Base-by-base conservation (phyloP, 73 alveolate genomes). In the Symbiodinium natans region DNA sequence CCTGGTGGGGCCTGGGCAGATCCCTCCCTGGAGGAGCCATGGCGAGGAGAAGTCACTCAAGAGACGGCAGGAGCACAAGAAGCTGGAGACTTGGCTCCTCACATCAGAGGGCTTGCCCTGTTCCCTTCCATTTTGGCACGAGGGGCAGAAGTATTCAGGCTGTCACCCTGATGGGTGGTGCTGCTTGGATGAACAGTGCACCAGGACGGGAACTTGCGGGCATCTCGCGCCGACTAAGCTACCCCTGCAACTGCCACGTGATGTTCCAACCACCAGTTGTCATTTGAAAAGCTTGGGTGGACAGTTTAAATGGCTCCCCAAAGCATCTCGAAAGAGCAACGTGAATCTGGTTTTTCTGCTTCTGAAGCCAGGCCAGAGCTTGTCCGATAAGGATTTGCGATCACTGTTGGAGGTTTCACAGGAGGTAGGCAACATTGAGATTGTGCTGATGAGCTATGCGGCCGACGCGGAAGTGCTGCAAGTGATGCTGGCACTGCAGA, bases 161-260 rank as follows among this genome's bases (percentile, higher is more conserved):
- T 83, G 92, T 77, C 92, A 83, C 52, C 92, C 92, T 2, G 92
- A 41, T 1, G 92, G 92, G 75, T 83, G 92, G 92, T 83, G 92
- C 41, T 83, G 92, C 34, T 42, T 83, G 41, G 92, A 83, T 29
- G 75, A 19, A 21, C 75, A 29, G 11, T 83, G 92, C 15, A 41
- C 77, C 41, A 39, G 54, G 75, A 41, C 39, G 29, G 71, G 75
- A 77, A 23, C 84, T 34, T 74, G 84, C 84, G 27, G 43, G 21
- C n/a, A 33, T 83, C 39, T n/a, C 9, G 75, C 31, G 43, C 17
- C 40, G 15, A 11, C 41, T 27, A 27, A 83, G 41, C 43, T 83
- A 38, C 92, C 92, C 6, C 29, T 83, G 92, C 92, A 83, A 77
- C 43, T 41, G 25, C 75, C 92, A 29, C 71, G 43, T 19, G 92